Base-by-base conservation (phyloP, 2,329 filamentous ascomycete genomes). In the Talaromyces pinophilus region DNA sequence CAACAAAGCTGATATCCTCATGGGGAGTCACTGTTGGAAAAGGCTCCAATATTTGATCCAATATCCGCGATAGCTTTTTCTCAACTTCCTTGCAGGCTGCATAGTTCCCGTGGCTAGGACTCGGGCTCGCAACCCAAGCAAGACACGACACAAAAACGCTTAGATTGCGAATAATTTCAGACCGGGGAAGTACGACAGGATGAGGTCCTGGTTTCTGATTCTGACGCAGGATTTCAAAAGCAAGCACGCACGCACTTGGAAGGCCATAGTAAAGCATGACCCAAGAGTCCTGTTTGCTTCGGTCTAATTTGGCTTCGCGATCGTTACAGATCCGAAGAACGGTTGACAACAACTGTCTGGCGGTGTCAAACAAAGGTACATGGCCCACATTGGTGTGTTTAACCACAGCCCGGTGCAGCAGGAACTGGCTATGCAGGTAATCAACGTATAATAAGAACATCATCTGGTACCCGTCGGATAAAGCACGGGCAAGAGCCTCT, bases 1-100 rank as follows among this genome's bases (percentile, higher is more conserved):
- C 67, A 25, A 76, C 71, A 38, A 69, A 69, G 15, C 44, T 62
- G 8, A 64, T 70, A 66, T 38, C 75, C 71, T 46, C 70, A 38
- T 52, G 60, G 8, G 65, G 65, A 7, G 65, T 38, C 71, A n/a
- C 59, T 8, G 71, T 71, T 6, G 75, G 75, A 52, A 73, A 71
- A 5, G 76, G 76, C 40, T 78, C 75, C n/a, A 78, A 70, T 13
- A 77, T 68, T 54, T 73, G 76, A 61, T 78, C 75, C 3, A 78
- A 69, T 15, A 78, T 78, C 28, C 72, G 73, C 13, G 75, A 76
- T 13, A 78, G 62, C 28, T 76, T 77, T 66, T 75, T 77, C 66
- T 77, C 76, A 30, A 72, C 76, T 64, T 75, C 73, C 65, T 76
- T 74, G 68, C 76, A 78, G 11, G 72, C 72, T 17, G 71, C 71